Evolutionary conservation across 2,329 filamentous ascomycete species (phyloP), one percentile per base, ranked within the genome.

Genomic region (Ceratocystis alfenasii): DNA sequence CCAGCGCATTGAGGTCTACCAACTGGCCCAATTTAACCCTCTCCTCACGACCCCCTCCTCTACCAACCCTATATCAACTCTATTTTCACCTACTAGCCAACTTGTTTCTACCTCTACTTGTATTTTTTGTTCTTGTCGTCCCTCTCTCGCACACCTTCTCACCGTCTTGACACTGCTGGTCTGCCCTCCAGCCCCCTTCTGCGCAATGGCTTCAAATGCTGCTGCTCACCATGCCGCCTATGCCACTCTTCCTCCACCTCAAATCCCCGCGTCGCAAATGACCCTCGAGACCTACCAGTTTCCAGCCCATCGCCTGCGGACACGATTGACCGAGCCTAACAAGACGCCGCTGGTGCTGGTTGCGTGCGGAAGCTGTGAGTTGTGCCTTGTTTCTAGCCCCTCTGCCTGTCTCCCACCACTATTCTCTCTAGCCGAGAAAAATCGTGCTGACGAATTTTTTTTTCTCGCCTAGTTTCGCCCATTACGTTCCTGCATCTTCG

Each of bases 401-500:
- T 10, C n/a, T 8, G 15, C 57, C 7, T 15, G 8, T 17, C n/a
- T 46, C 1, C 10, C 63, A 10, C 41, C 12, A 44, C 61, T 59
- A 17, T 33, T 59, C 55, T 28, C n/a, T 59, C 1, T n/a, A 36
- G 28, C 55, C 28, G 55, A 59, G 55, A 17, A 28, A 59, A 36
- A 17, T 8, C 28, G n/a, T 28, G 5, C 45, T 36, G 60, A 45
- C 22, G 17, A 46, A 17, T 48, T 45, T 36, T 25, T n/a, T n/a
- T 53, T 41, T 41, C 20, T 2, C 33, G 33, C 4, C 3, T 62
- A 74, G 73, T 90, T 76, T 89, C 86, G 0, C 88, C 88, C 20
- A 84, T 87, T 62, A 89, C 87, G 5, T 88, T 88, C 72, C 80
- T 91, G 33, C 89, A 93, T 73, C 78, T 94, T 69, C 86, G 89